Evolutionary conservation across 1,284 basidiomycete genomes (phyloP).

Genomic region (Marasmius sp.): DNA sequence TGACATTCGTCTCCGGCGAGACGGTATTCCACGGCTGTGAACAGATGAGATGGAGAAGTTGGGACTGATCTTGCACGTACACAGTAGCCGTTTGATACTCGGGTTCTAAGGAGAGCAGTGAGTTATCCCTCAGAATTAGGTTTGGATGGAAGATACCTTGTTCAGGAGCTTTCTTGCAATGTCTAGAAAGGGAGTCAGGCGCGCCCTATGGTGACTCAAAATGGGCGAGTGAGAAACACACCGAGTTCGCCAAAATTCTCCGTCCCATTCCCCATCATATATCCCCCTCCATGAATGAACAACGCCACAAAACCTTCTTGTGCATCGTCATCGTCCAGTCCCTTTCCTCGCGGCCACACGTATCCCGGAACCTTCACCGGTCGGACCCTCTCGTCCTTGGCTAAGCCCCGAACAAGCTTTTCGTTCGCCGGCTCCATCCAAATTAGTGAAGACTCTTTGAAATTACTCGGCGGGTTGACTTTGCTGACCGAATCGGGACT

Average conservation of each 20-base stretch:
- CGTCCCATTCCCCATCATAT: conserved; percentile 5
- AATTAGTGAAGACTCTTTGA: conserved; percentile 22
- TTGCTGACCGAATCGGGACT: conserved; percentile 16
- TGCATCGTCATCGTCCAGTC: conserved; percentile 7
- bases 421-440: conserved; percentile 20
- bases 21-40: conserved; percentile 23
- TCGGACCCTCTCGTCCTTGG: conserved; percentile 18
- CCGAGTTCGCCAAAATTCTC: conserved; percentile 14
- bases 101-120: conserved; percentile 4
- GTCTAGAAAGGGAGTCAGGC: not conserved
- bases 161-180: conserved; percentile 5
- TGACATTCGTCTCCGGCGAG: conserved; percentile 20
- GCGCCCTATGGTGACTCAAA: not conserved
- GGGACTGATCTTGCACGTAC: conserved; percentile 1
- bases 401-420: conserved; percentile 14
- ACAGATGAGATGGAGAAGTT: not conserved
- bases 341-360: conserved; percentile 21
- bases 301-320: conserved; percentile 18
- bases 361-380: conserved; percentile 22
- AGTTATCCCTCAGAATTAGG: not conserved
- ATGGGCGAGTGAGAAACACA: conserved; percentile 1
- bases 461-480: conserved; percentile 16
- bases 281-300: conserved; percentile 20
- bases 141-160: conserved; percentile 1
- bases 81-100: conserved; percentile 14